phyloP scores from a whole-genome alignment of 106 monocot genomes.

The Platanthera zijinensis region DNA sequence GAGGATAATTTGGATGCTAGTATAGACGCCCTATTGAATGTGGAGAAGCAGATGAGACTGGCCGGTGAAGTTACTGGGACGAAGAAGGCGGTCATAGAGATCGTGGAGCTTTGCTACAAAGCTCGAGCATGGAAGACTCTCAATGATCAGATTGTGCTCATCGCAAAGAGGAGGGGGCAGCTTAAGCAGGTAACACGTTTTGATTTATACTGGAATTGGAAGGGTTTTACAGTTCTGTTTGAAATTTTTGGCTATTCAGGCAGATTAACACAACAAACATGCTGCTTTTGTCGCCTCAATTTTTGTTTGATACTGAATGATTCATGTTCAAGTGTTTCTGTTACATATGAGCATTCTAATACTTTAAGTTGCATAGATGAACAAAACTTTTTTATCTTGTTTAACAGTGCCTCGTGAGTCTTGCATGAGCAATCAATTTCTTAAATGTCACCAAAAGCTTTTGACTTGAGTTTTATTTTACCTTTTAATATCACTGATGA shows the following conservation, averaged over 20 bases:
- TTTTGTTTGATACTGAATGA: background rate
- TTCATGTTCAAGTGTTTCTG: background rate
- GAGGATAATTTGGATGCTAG: conserved; percentile 56
- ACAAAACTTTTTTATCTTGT: background rate
- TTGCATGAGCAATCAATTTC: background rate
- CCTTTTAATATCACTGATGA: background rate
- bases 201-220: background rate
- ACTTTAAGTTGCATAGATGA: background rate
- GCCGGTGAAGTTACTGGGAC: conserved; percentile 84
- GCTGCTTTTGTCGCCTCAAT: background rate
- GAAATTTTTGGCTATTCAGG: background rate
- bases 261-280: background rate
- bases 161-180: conserved; percentile 93
- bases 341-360: background rate
- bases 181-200: conserved; percentile 67
- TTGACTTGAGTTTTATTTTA: background rate
- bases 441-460: background rate
- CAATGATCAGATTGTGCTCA: conserved; percentile 84
- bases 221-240: background rate
- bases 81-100: conserved; percentile 74
- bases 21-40: conserved; percentile 75
- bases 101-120: conserved; percentile 81
- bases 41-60: conserved; percentile 85
- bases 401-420: background rate
- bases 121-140: conserved; percentile 87